Conservation (phyloP, 108 stramenopile genomes). For the Schizochytrium sp. region DNA sequence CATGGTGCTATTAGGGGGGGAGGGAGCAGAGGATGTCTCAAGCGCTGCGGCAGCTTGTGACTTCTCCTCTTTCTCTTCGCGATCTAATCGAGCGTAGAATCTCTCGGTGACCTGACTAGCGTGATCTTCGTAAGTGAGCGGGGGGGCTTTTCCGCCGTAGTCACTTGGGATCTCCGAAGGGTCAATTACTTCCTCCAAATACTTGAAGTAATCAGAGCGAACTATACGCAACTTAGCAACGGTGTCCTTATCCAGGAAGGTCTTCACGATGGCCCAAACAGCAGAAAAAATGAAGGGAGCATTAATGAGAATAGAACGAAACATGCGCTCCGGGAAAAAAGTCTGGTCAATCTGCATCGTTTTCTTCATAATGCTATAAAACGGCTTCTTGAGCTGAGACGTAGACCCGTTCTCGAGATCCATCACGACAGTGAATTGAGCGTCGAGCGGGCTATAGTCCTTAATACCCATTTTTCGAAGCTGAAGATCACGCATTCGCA, state of each 20-base stretch:
- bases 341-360: conserved; percentile 58
- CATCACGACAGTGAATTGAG: conserved; percentile 46
- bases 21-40: background rate
- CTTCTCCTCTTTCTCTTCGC: background rate
- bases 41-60: background rate
- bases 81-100: background rate
- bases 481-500: conserved; percentile 56
- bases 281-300: conserved; percentile 25
- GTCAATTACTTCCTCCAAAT: conserved; percentile 43
- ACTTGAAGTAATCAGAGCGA: conserved; percentile 41
- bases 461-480: background rate
- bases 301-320: conserved; percentile 44
- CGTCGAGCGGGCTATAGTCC: background rate
- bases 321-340: conserved; percentile 51
- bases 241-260: conserved; percentile 56
- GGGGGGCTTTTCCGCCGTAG: conserved; percentile 14
- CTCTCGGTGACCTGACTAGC: conserved; percentile 44
- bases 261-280: conserved; percentile 7
- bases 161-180: conserved; percentile 13
- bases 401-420: conserved; percentile 40
- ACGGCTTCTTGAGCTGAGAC: conserved; percentile 24
- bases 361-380: background rate
- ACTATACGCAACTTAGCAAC: conserved; percentile 27
- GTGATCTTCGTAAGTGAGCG: background rate
- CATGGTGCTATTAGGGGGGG: no score